Evolutionary conservation across 495 filamentous ascomycete genomes (phyloP).

Genomic region (Elaphomyces granulatus): DNA sequence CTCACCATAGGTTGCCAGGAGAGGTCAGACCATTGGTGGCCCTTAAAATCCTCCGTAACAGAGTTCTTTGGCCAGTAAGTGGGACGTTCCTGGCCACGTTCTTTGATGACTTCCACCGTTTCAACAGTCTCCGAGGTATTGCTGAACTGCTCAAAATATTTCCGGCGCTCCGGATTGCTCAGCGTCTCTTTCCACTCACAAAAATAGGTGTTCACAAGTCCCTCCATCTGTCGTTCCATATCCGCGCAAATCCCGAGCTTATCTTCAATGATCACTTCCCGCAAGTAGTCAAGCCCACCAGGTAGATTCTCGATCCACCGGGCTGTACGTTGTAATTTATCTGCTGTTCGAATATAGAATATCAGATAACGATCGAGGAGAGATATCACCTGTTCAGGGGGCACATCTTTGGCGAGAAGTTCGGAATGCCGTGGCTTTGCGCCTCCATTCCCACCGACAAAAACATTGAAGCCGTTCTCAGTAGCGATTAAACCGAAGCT

Average conservation of each 20-base stretch:
- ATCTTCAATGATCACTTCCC: conserved; percentile 75
- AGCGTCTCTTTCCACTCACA: conserved; percentile 92
- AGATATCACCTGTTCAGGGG: conserved; percentile 69
- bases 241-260: conserved; percentile 76
- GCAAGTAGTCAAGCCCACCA: conserved; percentile 73
- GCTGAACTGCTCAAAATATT: conserved; percentile 72
- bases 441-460: conserved; percentile 85
- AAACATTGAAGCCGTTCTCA: conserved; percentile 92
- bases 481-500: conserved; percentile 89
- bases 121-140: conserved; percentile 67
- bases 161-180: conserved; percentile 49
- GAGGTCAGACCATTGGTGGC: conserved; percentile 55
- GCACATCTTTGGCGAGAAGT: conserved; percentile 82
- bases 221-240: conserved; percentile 81
- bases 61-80: conserved; percentile 69
- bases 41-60: conserved; percentile 59
- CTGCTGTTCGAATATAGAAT: conserved; percentile 94
- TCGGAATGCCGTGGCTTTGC: conserved; percentile 76
- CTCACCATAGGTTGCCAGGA: conserved; percentile 78
- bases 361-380: conserved; percentile 86
- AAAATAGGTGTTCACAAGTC: conserved; percentile 77
- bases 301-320: conserved; percentile 85
- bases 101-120: conserved; percentile 54
- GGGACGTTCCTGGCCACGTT: conserved; percentile 63
- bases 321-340: conserved; percentile 88